phyloP scores from a whole-genome alignment of 2,329 filamentous ascomycete species.

The Neofusicoccum umdonicola region DNA sequence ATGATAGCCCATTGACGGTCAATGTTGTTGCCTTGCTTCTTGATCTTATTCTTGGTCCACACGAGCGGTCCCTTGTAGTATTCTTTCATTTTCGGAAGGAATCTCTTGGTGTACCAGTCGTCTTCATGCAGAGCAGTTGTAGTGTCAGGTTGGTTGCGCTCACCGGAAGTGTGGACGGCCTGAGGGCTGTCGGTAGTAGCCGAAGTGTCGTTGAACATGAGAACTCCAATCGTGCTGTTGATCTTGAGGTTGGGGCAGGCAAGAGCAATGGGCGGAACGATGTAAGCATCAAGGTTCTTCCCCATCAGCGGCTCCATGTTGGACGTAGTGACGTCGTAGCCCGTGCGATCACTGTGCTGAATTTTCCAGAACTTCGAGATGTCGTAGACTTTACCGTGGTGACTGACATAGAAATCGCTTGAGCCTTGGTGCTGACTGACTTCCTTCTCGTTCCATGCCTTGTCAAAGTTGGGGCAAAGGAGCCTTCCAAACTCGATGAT shows the following conservation, averaged over 20 bases:
- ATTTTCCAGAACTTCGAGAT: conserved; percentile 82
- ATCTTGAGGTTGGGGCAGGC: conserved; percentile 73
- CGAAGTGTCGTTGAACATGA: conserved; percentile 66
- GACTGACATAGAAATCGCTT: conserved; percentile 81
- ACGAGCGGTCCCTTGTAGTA: conserved; percentile 89
- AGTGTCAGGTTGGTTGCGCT: conserved; percentile 25
- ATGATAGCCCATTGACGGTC: conserved; percentile 79
- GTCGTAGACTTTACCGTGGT: conserved; percentile 88
- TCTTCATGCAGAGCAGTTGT: conserved; percentile 57
- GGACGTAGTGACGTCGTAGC: conserved; percentile 56
- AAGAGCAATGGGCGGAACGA: conserved; percentile 70
- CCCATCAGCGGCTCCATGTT: conserved; percentile 79
- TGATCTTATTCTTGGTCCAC: conserved; percentile 59
- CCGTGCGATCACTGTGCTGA: conserved; percentile 73
- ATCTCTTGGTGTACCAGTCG: conserved; percentile 75
- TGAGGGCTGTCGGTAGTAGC: conserved; percentile 39
- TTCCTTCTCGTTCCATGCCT: conserved; percentile 75
- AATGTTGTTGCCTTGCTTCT: conserved; percentile 63
- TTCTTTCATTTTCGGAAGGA: conserved; percentile 75
- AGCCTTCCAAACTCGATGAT: conserved; percentile 83
- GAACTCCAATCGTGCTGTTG: conserved; percentile 49
- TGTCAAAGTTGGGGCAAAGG: conserved; percentile 87
- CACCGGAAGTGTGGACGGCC: conserved; percentile 70
- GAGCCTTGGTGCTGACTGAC: conserved; percentile 68
- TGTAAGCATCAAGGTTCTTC: conserved; percentile 78